Evolutionary conservation across 768 basidiomycete genomes (phyloP), one percentile per base, ranked within the genome.

Genomic region (Coprinopsis strossmayeri): DNA sequence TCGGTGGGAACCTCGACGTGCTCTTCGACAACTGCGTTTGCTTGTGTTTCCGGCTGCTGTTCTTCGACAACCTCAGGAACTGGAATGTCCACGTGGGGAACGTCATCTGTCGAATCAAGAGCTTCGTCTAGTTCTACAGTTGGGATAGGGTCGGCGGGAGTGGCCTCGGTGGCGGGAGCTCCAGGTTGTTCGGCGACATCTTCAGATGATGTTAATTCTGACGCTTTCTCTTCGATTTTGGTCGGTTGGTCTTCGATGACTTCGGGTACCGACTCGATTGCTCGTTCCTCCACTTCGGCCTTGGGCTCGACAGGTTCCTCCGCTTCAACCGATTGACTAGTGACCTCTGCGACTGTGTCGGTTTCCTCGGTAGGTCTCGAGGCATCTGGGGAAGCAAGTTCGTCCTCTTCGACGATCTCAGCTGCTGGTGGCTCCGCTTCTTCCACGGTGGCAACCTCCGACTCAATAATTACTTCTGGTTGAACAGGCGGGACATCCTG

Each of bases 61-160:
- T 48, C 49, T 38, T 51, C 39, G 11, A 12, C 38, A 21, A 34
- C 46, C n/a, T 12, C 30, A 23, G 40, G 40, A 26, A 21, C 51
- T 7, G 18, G 13, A 3, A 12, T 13, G 9, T 32, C 44, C 27
- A 5, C 34, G n/a, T n/a, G n/a, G n/a, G n/a, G n/a, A n/a, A n/a
- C n/a, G n/a, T n/a, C n/a, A n/a, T n/a, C n/a, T n/a, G n/a, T n/a
- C n/a, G n/a, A n/a, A n/a, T 28, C 39, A 41, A 37, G n/a, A 13
- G 34, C 27, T 25, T 23, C 28, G 3, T 37, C 48, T n/a, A 11
- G 12, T n/a, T 30, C 54, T n/a, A 40, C 48, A 15, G 18, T 15
- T 11, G 25, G 45, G 12, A 13, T 39, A 15, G 43, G 30, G 7
- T 32, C 35, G 4, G 39, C 32, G 13, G 34, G 18, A 1, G 35